Evolutionary conservation across 257 asterid species (phyloP).

Genomic region (Solanum medicagineum): DNA sequence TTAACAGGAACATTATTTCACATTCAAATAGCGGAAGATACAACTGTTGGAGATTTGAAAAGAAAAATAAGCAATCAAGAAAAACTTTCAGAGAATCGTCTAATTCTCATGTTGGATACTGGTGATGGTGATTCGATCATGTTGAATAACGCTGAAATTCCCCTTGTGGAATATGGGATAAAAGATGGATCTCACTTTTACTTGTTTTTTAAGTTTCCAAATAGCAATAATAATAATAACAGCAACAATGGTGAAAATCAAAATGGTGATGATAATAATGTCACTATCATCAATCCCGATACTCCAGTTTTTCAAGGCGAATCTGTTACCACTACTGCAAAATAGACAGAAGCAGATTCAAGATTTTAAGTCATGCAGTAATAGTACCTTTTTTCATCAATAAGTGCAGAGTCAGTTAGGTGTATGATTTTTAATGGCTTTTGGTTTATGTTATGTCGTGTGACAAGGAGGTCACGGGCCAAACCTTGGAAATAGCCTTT

Average conservation of each 20-base stretch:
- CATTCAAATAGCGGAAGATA: slow-evolving; percentile 28
- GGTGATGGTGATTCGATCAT: background rate
- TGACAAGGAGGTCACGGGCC: too few species aligned
- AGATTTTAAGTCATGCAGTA: background rate
- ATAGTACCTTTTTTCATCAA: background rate
- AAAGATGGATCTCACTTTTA: slow-evolving; percentile 55
- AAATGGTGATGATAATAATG: background rate
- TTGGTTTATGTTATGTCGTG: background rate
- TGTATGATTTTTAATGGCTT: background rate
- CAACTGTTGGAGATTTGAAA: slow-evolving; percentile 44
- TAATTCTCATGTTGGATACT: slow-evolving; percentile 37
- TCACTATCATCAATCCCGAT: background rate
- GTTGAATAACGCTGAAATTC: slow-evolving; percentile 16
- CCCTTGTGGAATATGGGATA: slow-evolving; percentile 40
- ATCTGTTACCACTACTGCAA: background rate
- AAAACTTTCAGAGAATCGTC: slow-evolving; percentile 30
- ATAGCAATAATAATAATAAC: background rate
- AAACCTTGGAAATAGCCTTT: too few species aligned
- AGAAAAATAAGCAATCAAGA: slow-evolving; percentile 42
- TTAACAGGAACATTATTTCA: slow-evolving; percentile 45
- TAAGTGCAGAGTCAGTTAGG: background rate
- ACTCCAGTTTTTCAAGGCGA: background rate
- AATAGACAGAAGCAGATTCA: background rate
- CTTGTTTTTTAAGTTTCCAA: slow-evolving; percentile 17
- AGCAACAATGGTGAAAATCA: background rate